Base-by-base conservation (phyloP, 2,329 filamentous ascomycete genomes). In the Colletotrichum spinosum region DNA sequence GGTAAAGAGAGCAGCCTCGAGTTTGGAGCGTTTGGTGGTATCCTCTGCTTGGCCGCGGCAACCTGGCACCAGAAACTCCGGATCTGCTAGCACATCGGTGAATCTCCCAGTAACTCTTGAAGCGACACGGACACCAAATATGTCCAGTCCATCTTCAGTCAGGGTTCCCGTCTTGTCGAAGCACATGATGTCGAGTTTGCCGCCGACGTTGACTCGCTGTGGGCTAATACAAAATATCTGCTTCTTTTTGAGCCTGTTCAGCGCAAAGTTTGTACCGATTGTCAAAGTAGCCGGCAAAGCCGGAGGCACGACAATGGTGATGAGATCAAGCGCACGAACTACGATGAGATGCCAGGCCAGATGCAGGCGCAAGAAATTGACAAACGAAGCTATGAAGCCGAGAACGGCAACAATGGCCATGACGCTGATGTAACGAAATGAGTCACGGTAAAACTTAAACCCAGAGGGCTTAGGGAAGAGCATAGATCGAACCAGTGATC, bases 131-230 rank as follows among this genome's bases (percentile, higher is more conserved):
- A 97, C 89, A 11, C 96, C 96, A 11, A 99, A 84, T 15, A 99
- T 93, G 76, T 99, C 97, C 46, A 99, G 81, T 0, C 96, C 96
- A 76, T 99, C 96, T 77, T 98, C 96, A 0, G 96, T 99, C 58
- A 99, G 81, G 0, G 96, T 99, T n/a, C 96, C 96, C 0, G 96
- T 99, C 80, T 99, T 99, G 80, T 99, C 96, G 69, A 99, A 99
- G 78, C 95, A 97, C 80, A 99, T 92, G 10, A 98, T 88, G 74
- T 99, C 96, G 4, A 99, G 81, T 77, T 98, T 98, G 54, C 97
- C 96, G 13, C 92, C 96, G 6, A 99, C 94, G 72, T 98, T 99
- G 61, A 99, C 95, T 72, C 96, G 88, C 74, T 99, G 96, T 0
- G 97, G 96, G 70, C 95, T 98, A 73, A 98, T 99, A 74, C 96